These are phyloP conservation scores for Pseudocercospora pini-densiflorae DNA, from an alignment of 2,329 filamentous ascomycete genomes.

Conservation along the genomic window DNA sequence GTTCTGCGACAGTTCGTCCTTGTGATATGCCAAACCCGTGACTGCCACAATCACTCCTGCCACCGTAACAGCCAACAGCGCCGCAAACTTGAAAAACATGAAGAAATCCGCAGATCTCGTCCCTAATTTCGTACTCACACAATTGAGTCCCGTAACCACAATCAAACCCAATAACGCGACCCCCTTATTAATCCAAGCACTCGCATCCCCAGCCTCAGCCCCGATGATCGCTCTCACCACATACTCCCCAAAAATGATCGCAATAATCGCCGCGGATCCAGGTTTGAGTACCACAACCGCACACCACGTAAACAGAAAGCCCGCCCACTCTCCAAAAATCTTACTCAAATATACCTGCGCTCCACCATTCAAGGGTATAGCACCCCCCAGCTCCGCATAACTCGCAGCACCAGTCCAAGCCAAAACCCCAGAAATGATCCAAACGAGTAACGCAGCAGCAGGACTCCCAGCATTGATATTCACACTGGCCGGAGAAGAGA, in stretches of 20 bases:
- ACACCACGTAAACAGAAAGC: constrained; percentile 96
- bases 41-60: constrained; percentile 86
- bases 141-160: constrained; percentile 82
- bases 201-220: constrained; percentile 80
- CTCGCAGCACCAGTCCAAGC: constrained; percentile 96
- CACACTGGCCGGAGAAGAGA: constrained; percentile 91
- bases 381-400: constrained; percentile 93
- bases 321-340: constrained; percentile 91
- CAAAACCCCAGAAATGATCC: constrained; percentile 86
- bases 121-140: constrained; percentile 84
- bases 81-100: constrained; percentile 97
- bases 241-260: constrained; percentile 98
- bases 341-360: constrained; percentile 93
- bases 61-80: constrained; percentile 82
- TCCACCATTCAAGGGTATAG: constrained; percentile 93
- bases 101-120: constrained; percentile 88
- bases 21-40: constrained; percentile 80
- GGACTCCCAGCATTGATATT: constrained; percentile 90
- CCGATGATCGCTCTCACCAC: constrained; percentile 86
- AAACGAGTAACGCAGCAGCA: constrained; percentile 87
- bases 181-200: constrained; percentile 86
- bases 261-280: constrained; percentile 88
- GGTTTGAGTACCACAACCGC: constrained; percentile 94
- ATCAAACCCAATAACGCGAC: constrained; percentile 79
- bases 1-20: constrained; percentile 62